Base-by-base conservation (phyloP, 495 filamentous ascomycete species). In the Pseudevernia furfuracea region DNA sequence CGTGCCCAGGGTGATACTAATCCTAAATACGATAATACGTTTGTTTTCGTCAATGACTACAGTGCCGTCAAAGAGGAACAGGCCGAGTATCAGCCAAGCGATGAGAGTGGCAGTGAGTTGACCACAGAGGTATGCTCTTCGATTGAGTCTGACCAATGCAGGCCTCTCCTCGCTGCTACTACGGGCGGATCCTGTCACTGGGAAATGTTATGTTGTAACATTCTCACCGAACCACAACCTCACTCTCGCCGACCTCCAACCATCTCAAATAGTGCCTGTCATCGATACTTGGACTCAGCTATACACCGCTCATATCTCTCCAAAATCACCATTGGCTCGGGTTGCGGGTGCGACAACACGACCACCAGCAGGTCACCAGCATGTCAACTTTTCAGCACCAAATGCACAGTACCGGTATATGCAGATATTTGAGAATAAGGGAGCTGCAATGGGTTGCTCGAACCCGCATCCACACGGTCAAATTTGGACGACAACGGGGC, bases 361-460 rank as follows among this genome's bases (percentile, higher is more conserved):
- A 36, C 76, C 81, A 15, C 81, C 87, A 19, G 62, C 73, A 38
- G 70, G 79, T 66, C 78, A 82, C 66, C 67, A 75, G 67, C 65
- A 76, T 55, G 17, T 30, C 71, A 71, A 72, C 71, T 21, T 80
- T 69, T 41, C 63, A 55, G 77, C 79, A 39, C 85, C 91, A 9
- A 85, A 83, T 56, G 82, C 88, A 62, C 92, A 97, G 74, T 91
- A 95, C 70, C 84, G 86, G 56, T 97, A 96, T 75, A 97, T 98
- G 92, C 94, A 98, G 75, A 97, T 98, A 68, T 97, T 98, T 66
- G 94, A 98, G 77, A 98, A 98, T 79, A 98, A 98, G 78, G 94
- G 94, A 56, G 86, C 89, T 0, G 90, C 94, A 7, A 98, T 98
- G 94, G 94, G 94, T 38, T 98, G 94, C 81, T 97, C 94, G 4